Base-by-base conservation (phyloP, 2,329 filamentous ascomycete genomes). In the Aspergillus felis region DNA sequence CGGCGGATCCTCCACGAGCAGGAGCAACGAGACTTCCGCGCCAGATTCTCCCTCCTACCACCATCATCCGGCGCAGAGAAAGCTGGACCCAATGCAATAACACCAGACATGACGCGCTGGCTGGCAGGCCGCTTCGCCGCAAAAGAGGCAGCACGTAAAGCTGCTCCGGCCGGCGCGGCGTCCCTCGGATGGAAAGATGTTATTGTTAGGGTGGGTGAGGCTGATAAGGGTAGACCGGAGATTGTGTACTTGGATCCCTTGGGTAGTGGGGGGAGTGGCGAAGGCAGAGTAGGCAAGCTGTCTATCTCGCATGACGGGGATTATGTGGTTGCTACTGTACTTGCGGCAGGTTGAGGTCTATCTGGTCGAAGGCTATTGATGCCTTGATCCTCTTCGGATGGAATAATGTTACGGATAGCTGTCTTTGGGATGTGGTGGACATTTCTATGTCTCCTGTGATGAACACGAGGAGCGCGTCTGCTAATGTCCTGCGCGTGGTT, bases 221-320 rank as follows among this genome's bases (percentile, higher is more conserved):
- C 55, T 32, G 57, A 47, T n/a, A 49, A 52, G 52, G 69, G 69
- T 1, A 65, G 68, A 53, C 75, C 74, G 54, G 73, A 76, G 61
- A 68, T 77, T 50, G 65, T 77, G 6, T 76, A 73, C 63, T 53
- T 74, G 61, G 64, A 63, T 22, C 32, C 5, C 1, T 7, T 38
- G 32, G 14, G 32, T 17, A 6, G 32, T 17, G 6, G 32, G 5
- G 4, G 5, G 5, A 58, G 42, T 24, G 61, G 57, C 9, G 59
- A 52, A 44, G 66, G 63, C 51, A 65, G 85, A 62, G 78, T 85
- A 51, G 91, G 87, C 14, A 80, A 84, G 66, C 71, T 96, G 48
- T 93, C 88, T 58, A 95, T 97, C 65, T 94, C 89, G 67, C 92
- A 97, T 71, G 92, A 97, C 72, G 87, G 84, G 1, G 87, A 91